Conservation (phyloP, 495 filamentous ascomycete species). For the Podospora bellae-mahoneyi region DNA sequence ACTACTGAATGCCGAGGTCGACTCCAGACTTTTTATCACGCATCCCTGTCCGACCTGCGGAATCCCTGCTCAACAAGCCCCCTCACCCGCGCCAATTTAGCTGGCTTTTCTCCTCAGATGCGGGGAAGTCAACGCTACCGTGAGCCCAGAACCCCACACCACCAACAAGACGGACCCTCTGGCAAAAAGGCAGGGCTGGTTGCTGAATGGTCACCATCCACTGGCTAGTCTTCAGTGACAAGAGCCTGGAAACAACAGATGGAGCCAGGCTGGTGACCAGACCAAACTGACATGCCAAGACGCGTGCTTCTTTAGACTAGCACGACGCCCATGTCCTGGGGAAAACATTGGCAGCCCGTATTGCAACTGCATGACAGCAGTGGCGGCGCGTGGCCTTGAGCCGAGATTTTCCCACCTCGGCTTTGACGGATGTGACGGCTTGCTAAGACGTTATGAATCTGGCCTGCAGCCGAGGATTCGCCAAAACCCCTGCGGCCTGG, state of each 20-base stretch:
- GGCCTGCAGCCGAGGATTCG: slow-evolving; percentile 17
- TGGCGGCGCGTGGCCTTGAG: slow-evolving; percentile 1
- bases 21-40: not conserved
- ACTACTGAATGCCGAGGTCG: not conserved
- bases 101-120: not conserved
- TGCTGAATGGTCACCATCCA: not conserved
- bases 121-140: not conserved
- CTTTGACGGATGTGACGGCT: slow-evolving; percentile 6
- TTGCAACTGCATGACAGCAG: not conserved
- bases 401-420: not conserved
- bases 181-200: not conserved
- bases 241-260: not conserved
- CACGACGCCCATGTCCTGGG: not conserved
- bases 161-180: not conserved
- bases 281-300: not conserved
- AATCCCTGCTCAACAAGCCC: not conserved
- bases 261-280: not conserved
- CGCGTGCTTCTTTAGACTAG: not conserved
- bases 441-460: slow-evolving; percentile 18
- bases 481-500: slow-evolving; percentile 5
- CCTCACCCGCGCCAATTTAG: not conserved
- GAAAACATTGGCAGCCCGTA: not conserved
- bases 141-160: not conserved
- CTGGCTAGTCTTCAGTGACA: not conserved
- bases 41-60: not conserved